These are phyloP conservation scores for Eudorina sp. DNA, from an alignment of 139 green algal genomes.

Conservation along the genomic window DNA sequence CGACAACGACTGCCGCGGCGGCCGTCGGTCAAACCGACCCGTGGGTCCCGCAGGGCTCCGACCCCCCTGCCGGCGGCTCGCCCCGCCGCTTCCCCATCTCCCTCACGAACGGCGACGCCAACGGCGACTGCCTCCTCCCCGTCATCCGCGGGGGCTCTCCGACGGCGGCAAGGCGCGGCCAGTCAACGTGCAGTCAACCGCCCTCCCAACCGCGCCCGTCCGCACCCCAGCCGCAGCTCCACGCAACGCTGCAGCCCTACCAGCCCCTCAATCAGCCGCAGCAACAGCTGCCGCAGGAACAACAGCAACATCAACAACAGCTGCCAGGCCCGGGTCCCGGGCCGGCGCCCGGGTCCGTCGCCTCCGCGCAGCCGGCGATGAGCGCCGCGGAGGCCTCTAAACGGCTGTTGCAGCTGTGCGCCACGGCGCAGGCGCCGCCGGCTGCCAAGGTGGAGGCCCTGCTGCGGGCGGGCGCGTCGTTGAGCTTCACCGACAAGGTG, in stretches of 20 bases:
- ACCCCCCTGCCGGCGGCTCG: background rate
- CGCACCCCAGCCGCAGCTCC: background rate
- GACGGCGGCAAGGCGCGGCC: background rate
- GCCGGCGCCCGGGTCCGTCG: background rate
- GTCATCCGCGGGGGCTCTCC: background rate
- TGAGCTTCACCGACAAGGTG: conserved; percentile 20
- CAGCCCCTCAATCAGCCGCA: background rate
- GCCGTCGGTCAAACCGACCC: background rate
- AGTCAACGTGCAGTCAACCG: background rate
- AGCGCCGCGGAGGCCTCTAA: background rate
- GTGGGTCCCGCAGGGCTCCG: background rate
- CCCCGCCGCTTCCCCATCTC: background rate
- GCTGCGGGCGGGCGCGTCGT: conserved; percentile 8
- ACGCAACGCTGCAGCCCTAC: background rate
- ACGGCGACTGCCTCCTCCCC: background rate
- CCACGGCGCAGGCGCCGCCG: background rate
- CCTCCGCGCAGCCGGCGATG: background rate
- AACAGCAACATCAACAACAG: conserved; percentile 3
- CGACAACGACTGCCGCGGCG: too few species aligned
- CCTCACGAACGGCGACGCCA: background rate
- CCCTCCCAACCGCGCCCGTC: background rate
- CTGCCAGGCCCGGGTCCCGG: background rate
- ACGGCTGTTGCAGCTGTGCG: conserved; percentile 42
- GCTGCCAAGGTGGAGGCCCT: conserved; percentile 18
- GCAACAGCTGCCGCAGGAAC: background rate